Percentiles rank a stretch among this genome's conserved stretches.
phyloP scores from a whole-genome alignment of 805 yeast genomes.

The Komagataella populi region DNA sequence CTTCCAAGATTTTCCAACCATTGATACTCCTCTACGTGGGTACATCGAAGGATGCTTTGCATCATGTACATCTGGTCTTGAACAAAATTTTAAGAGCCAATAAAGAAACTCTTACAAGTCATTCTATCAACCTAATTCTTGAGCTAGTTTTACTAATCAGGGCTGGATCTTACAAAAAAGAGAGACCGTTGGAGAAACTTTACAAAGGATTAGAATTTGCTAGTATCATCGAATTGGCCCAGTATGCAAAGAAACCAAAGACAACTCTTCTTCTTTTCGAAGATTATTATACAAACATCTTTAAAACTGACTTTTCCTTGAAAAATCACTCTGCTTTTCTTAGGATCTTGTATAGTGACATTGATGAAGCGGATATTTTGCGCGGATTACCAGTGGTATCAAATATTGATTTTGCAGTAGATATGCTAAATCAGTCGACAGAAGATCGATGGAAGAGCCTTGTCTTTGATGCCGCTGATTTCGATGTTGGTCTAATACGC shows the following conservation, averaged over 20 bases:
- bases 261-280: conserved; percentile 36
- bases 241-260: conserved; percentile 19
- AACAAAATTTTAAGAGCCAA: conserved; percentile 8
- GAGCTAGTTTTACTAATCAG: conserved; percentile 23
- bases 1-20: conserved; percentile 14
- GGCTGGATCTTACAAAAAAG: conserved; percentile 21
- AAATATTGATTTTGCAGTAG: conserved; percentile 35
- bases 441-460: conserved; percentile 26
- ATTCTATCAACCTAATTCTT: conserved; percentile 11
- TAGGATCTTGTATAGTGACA: conserved; percentile 28
- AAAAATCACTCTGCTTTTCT: conserved; percentile 9
- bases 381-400: conserved; percentile 53
- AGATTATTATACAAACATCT: conserved; percentile 17
- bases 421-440: conserved; percentile 19
- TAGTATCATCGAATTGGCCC: conserved; percentile 18
- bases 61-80: conserved; percentile 9
- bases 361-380: conserved; percentile 51
- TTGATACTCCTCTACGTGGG: conserved; percentile 15
- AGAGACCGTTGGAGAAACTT: conserved; percentile 14
- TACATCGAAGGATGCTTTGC: conserved; percentile 7
- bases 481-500: conserved; percentile 23
- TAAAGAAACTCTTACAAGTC: background rate
- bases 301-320: conserved; percentile 4
- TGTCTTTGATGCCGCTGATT: conserved; percentile 39
- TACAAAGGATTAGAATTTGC: conserved; percentile 17